These are phyloP conservation scores for Colletotrichum cereale DNA, from an alignment of 2,329 filamentous ascomycete genomes.

Conservation along the genomic window DNA sequence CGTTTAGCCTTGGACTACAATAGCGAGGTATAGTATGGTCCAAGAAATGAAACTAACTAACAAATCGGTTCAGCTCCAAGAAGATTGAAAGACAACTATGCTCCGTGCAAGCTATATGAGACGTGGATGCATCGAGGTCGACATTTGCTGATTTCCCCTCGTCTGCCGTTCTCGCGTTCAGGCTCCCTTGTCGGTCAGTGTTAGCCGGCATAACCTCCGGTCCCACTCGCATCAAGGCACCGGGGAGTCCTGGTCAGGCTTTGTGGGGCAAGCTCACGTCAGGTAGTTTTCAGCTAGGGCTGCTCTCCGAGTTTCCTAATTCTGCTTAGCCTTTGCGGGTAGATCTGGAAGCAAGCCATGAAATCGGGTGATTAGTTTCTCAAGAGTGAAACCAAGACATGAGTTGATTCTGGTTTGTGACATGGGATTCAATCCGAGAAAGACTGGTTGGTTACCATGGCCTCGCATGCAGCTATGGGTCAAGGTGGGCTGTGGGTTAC, in stretches of 20 bases:
- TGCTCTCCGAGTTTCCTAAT: slow-evolving; percentile 33
- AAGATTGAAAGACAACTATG: neutral
- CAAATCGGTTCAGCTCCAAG: too few relatives aligned
- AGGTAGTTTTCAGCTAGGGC: slow-evolving; percentile 13
- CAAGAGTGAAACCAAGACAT: neutral
- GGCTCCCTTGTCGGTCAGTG: neutral
- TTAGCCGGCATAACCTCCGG: slow-evolving; percentile 24
- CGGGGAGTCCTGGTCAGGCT: slow-evolving; percentile 8
- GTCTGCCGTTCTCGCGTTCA: slow-evolving; percentile 6
- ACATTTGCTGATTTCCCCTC: neutral
- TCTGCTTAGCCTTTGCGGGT: neutral
- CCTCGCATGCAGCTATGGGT: neutral
- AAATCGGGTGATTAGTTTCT: neutral
- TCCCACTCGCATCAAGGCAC: slow-evolving; percentile 11
- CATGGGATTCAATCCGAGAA: slow-evolving; percentile 26
- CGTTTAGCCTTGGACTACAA: too few relatives aligned
- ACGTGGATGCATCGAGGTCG: neutral
- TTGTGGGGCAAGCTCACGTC: neutral
- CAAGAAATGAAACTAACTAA: too few relatives aligned
- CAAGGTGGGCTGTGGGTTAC: slow-evolving; percentile 30
- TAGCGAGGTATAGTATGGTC: neutral
- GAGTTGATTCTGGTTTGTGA: neutral
- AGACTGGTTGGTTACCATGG: slow-evolving; percentile 4
- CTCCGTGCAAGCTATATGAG: neutral
- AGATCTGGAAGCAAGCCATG: neutral